Base-by-base conservation (phyloP, 2,329 filamentous ascomycete genomes). In the Talaromyces sp. region DNA sequence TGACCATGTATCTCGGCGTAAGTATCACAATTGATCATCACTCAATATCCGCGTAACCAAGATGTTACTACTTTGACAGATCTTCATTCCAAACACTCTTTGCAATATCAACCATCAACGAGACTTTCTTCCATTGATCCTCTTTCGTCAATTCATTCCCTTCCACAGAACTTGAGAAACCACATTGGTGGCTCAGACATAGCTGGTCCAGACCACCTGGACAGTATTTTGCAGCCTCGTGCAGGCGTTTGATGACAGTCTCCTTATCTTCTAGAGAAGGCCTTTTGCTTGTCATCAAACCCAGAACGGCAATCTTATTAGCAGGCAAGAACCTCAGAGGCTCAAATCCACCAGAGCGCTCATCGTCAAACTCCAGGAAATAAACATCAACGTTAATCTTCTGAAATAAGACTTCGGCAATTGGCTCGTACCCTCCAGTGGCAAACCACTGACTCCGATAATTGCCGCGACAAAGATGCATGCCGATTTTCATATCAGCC, bases 401-500 rank as follows among this genome's bases (percentile, higher is more conserved):
- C 60, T 81, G 78, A 76, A 89, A 88, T 6, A 88, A 81, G 75
- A 84, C 87, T 72, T 84, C 79, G 11, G 87, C 85, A 65, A 88
- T 88, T 64, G 83, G 78, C 70, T 88, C 86, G 75, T 88, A 88
- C 80, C 82, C 27, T 83, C 87, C 72, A 85, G 83, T 63, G 83
- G 82, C 68, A 45, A 45, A 45, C 86, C 87, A 75, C 84, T 84
- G 43, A 41, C 83, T 82, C 64, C 86, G 84, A 74, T 88, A 88
- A 76, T 88, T 88, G 39, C 73, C 76, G 48, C 69, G 82, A 81
- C 90, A 92, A 59, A 92, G 81, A 72, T 92, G 90, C 37, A 92
- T 87, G 31, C 90, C 90, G 1, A 90, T 84, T 74, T 90, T 88
- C 80, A 92, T 85, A 72, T 91, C 88, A 1, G 79, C 72, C 0